phyloP scores from a whole-genome alignment of 805 yeast genomes.

The Komagataella populi region DNA sequence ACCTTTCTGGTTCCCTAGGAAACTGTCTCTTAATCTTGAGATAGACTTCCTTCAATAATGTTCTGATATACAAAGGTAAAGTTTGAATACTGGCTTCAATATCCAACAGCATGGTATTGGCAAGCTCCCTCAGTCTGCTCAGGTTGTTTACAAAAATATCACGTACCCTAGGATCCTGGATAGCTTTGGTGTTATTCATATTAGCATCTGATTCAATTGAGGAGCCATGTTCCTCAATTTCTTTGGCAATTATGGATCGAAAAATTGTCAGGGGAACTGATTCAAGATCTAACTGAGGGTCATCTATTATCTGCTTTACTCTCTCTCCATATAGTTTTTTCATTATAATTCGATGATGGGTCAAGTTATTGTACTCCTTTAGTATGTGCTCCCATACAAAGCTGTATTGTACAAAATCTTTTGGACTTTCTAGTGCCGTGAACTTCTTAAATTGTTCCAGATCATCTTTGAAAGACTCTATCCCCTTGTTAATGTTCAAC shows the following conservation, averaged over 20 bases:
- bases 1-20: slow-evolving; percentile 46
- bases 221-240: slow-evolving; percentile 17
- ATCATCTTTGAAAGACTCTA: slow-evolving; percentile 10
- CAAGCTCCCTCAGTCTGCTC: slow-evolving; percentile 57
- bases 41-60: slow-evolving; percentile 32
- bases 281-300: slow-evolving; percentile 52
- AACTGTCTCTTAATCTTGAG: slow-evolving; percentile 21
- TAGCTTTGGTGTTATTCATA: slow-evolving; percentile 42
- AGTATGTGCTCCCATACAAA: slow-evolving; percentile 32
- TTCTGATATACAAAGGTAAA: slow-evolving; percentile 45
- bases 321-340: slow-evolving; percentile 25
- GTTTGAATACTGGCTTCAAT: slow-evolving; percentile 27
- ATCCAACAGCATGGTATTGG: slow-evolving; percentile 44
- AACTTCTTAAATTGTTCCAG: slow-evolving; percentile 2
- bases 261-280: slow-evolving; percentile 63
- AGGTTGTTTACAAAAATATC: slow-evolving; percentile 58
- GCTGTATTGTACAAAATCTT: background rate
- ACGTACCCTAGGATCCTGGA: slow-evolving; percentile 67
- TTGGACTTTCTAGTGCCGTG: slow-evolving; percentile 4
- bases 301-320: slow-evolving; percentile 25
- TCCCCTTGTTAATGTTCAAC: slow-evolving; percentile 20
- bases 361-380: slow-evolving; percentile 27
- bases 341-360: slow-evolving; percentile 32
- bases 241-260: slow-evolving; percentile 22
- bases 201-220: slow-evolving; percentile 16